phyloP scores from a whole-genome alignment of 116 monocot species.

The Thalassia testudinum region DNA sequence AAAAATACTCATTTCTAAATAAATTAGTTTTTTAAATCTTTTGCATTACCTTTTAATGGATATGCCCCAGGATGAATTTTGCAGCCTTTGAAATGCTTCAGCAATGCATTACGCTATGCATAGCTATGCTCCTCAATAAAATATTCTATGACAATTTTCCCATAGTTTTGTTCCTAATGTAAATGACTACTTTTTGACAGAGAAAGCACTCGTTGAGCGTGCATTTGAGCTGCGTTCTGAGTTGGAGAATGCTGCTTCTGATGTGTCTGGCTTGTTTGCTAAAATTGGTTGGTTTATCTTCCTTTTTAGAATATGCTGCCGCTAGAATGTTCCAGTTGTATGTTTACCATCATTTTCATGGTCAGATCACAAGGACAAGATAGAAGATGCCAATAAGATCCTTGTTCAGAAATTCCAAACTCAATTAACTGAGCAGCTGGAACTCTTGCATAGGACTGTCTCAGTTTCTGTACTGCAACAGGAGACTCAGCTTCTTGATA shows the following conservation, averaged over 20 bases:
- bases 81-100: too few relatives aligned
- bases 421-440: constrained; percentile 60
- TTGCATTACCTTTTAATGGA: too few relatives aligned
- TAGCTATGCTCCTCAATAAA: too few relatives aligned
- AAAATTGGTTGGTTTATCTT: constrained; percentile 60
- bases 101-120: too few relatives aligned
- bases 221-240: constrained; percentile 70
- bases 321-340: too few relatives aligned
- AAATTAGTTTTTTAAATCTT: too few relatives aligned
- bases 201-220: constrained; percentile 66
- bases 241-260: constrained; percentile 72
- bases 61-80: too few relatives aligned
- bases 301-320: too few relatives aligned
- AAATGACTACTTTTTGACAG: constrained; percentile 15
- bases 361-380: constrained; percentile 75
- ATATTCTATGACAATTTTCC: too few relatives aligned
- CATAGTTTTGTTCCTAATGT: too few relatives aligned
- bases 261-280: constrained; percentile 78
- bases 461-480: constrained; percentile 77
- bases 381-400: constrained; percentile 65
- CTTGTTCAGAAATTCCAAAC: constrained; percentile 50
- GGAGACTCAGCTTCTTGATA: constrained; percentile 60
- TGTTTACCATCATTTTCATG: neutral
- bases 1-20: too few relatives aligned
- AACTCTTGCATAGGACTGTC: constrained; percentile 64